A percentile compares a stretch with the other conserved stretches of the same genome.
phyloP scores from a whole-genome alignment of 495 filamentous ascomycete genomes.

The Corynascus novoguineensis region DNA sequence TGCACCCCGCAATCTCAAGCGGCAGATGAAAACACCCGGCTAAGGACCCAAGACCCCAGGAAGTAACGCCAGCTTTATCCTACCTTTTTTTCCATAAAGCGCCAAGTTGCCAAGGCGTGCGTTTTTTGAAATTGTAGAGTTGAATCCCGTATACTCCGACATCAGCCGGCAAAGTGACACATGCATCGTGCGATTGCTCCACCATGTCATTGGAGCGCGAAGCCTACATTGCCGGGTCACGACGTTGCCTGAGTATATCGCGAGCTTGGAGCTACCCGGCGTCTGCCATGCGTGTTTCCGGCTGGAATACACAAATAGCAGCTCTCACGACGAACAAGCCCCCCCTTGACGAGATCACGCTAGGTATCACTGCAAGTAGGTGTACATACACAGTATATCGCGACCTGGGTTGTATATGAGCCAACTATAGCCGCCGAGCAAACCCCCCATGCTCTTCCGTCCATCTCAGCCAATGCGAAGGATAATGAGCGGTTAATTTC shows the following conservation, averaged over 20 bases:
- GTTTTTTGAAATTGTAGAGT: not conserved
- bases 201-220: not conserved
- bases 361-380: not conserved
- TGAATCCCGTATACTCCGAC: not conserved
- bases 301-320: not conserved
- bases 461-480: no score
- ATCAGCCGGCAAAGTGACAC: not conserved
- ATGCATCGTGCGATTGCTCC: not conserved
- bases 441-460: no score
- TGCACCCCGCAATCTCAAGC: not conserved
- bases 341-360: not conserved
- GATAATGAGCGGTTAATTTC: no score
- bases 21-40: not conserved
- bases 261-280: not conserved
- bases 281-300: not conserved
- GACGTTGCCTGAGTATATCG: not conserved
- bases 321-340: not conserved
- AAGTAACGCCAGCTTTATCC: not conserved
- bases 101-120: not conserved
- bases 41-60: not conserved
- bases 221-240: not conserved
- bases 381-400: no score
- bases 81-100: constrained; percentile 1
- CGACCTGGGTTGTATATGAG: no score
- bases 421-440: no score